Evolutionary conservation across 169 alveolate species (phyloP), one percentile per base, ranked within the genome.

Genomic region (Plasmodium gonderi): DNA sequence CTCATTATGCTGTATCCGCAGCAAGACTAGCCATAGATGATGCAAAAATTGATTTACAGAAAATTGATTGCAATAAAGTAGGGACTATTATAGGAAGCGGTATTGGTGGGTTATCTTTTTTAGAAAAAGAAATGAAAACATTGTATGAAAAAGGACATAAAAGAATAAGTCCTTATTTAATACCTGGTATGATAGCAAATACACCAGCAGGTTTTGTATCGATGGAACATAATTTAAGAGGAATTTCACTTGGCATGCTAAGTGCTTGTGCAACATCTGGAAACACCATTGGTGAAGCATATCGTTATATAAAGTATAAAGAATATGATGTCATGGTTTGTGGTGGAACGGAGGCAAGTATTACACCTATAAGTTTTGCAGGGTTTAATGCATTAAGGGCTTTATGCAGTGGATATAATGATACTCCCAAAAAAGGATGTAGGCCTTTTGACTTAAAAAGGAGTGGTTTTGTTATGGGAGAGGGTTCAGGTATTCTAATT

Each of bases 371-470:
- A 4, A 82, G 95, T 31, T 92, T 95, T 54, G 96, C 96, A 26
- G 97, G 97, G 6, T 96, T 96, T 54, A 94, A 95, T 67, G 96
- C 95, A 31, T 79, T 97, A 78, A 94, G 97, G 68, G 98, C 98
- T 20, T 83, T 97, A 91, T 91, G 96, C 12, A 72, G 90, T n/a
- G 97, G 97, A 38, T 94, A 80, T 54, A 94, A 95, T 82, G 97
- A 94, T 31, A 81, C 80, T 51, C 98, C 99, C 14, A 94, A 91
- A n/a, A 69, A 94, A 31, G 97, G 98, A 4, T 94, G 96, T 76
- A 95, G 98, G 72, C 99, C 98, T 12, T 97, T 97, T 89, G 98
- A 97, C 91, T 87, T 72, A 29, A 95, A 93, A n/a, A 92, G 99
- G 91, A 92, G 97, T 29, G 99, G 99, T 14, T 96, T 97, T 45